Evolutionary conservation across 2,329 filamentous ascomycete species (phyloP), one percentile per base, ranked within the genome.

Genomic region (Fusarium algeriense): DNA sequence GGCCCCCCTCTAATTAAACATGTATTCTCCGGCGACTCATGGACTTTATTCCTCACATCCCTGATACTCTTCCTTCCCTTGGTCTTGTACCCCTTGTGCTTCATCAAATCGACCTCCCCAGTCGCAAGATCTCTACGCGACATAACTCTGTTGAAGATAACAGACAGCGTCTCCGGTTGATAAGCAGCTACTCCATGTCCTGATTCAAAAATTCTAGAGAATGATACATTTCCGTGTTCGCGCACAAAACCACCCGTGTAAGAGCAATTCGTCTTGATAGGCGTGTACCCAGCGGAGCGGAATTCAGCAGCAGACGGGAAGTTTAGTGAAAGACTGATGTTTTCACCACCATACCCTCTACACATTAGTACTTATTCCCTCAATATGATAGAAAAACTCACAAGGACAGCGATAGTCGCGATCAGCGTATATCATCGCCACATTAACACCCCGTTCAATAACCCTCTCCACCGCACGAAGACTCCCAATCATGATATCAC

Each of bases 181-280:
- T 88, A 88, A 19, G 83, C 86, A 0, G 87, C 85, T 1, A 88
- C 85, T 56, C 88, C 85, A 72, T 92, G 90, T 0, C 90, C 89
- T 6, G 89, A 84, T 68, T 91, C 85, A 74, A 90, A 91, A 14
- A 92, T 84, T 4, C 90, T 84, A 19, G 87, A 87, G 78, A 92
- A 92, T 6, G 86, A 89, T 53, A 92, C 85, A 70, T 93, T 93
- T 5, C 91, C 92, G 74, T 89, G 91, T 78, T 95, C 92, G 7
- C 92, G 86, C 0, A 93, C 92, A 56, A 89, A 86, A n/a, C 92
- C 93, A 35, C 87, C 92, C 74, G 88, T 87, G 80, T 90, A 90
- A 7, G 85, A 84, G 11, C 83, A 85, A 73, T 93, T 91, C 19
- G 92, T 89, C 11, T 88, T 81, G 64, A 95, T 88, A 12, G 90